Evolutionary conservation across 2,329 filamentous ascomycete species (phyloP), one percentile per base, ranked within the genome.

Genomic region (Xylariales sp.): DNA sequence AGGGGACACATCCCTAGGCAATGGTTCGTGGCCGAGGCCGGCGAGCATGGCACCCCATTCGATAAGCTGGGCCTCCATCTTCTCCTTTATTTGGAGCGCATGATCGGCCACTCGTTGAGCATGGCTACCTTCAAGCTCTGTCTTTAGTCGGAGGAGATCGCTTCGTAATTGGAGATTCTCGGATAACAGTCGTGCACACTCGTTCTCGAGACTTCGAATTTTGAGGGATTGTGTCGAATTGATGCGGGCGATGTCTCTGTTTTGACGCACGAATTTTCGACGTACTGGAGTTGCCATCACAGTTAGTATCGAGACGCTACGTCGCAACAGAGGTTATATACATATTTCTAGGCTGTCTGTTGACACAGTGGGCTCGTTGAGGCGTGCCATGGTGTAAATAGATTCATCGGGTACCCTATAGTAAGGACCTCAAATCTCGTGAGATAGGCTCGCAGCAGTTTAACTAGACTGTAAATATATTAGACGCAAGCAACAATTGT

Each of bases 201-300:
- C 92, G 76, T 90, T 88, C 76, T 95, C 92, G 66, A 96, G 85
- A 70, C 85, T 88, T 68, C 92, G 89, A 74, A 96, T 94, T 72
- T 91, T 90, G 39, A 93, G 84, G 39, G 91, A 92, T 78, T 94
- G 91, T 58, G 87, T 86, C 30, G 92, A 93, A 81, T 97, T 96
- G 74, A 86, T 88, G 77, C 90, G 89, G 70, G 92, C 92, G 71
- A 96, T 91, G 75, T 96, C 93, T 80, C 92, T 88, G 78, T 97
- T 97, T 78, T 96, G 93, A 62, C 93, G 88, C 75, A 94, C 83
- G 77, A 94, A 93, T 77, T 91, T 90, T 75, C 91, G 88, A 78
- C 93, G 92, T 67, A 95, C 92, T 94, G 74, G 36, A 59, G 56
- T 28, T 58, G 63, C 50, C 28, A 41, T 54, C 18, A n/a, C n/a